phyloP scores from a whole-genome alignment of 1,284 basidiomycete genomes.

The Fistulinella cinereoalba region DNA sequence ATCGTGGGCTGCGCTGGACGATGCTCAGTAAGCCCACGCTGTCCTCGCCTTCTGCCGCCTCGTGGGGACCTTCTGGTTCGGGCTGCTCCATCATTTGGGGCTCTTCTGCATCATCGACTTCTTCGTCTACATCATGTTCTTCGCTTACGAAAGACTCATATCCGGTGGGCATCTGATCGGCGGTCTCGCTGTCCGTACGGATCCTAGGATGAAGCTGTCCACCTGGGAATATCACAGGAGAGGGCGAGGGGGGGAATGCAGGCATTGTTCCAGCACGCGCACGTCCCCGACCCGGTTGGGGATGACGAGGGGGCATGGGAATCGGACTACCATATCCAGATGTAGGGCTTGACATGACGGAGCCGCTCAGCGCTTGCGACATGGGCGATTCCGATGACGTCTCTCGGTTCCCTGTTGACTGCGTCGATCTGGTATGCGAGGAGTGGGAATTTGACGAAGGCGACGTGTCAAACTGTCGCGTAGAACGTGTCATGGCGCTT shows the following conservation, averaged over 20 bases:
- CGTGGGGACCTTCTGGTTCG: conserved; percentile 52
- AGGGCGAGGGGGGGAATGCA: conserved; percentile 41
- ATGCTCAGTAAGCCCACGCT: conserved; percentile 60
- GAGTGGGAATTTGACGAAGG: conserved; percentile 45
- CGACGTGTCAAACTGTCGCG: conserved; percentile 35
- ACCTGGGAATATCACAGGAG: conserved; percentile 44
- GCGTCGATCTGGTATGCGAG: conserved; percentile 43
- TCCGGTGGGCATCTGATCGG: conserved; percentile 32
- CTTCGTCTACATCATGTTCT: conserved; percentile 38
- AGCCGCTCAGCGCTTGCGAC: conserved; percentile 36
- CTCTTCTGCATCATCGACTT: conserved; percentile 38
- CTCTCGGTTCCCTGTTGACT: conserved; percentile 58
- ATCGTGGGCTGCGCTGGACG: conserved; percentile 51
- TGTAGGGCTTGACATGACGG: conserved; percentile 32
- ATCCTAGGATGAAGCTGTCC: conserved; percentile 31
- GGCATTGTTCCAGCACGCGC: conserved; percentile 53
- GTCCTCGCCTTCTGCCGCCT: conserved; percentile 67
- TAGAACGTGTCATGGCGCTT: conserved; percentile 29
- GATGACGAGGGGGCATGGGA: conserved; percentile 72
- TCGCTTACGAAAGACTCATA: conserved; percentile 36
- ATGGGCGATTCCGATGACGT: conserved; percentile 49
- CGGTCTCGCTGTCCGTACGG: conserved; percentile 44
- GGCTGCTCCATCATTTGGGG: conserved; percentile 50
- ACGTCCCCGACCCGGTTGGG: conserved; percentile 44
- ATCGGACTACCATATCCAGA: conserved; percentile 47